Percentiles rank a stretch among this genome's conserved stretches.
These are phyloP conservation scores for Pichia membranifaciens DNA, from an alignment of 805 yeast species.

Conservation along the genomic window DNA sequence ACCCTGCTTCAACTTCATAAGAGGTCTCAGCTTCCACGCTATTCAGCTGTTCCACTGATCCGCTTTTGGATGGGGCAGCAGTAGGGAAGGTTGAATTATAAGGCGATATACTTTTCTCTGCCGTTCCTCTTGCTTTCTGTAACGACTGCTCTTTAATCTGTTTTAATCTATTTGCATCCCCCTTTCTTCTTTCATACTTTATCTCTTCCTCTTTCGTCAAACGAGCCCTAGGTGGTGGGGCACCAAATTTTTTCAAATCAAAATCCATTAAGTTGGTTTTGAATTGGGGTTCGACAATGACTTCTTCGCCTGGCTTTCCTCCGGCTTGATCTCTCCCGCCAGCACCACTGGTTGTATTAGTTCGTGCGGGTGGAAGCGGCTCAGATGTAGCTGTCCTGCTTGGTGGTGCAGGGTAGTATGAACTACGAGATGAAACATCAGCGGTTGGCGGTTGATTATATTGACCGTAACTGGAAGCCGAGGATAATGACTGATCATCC, in stretches of 20 bases:
- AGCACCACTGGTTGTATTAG: constrained; percentile 2
- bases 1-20: not conserved
- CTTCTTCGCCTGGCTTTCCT: constrained; percentile 14
- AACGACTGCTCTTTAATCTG: constrained; percentile 26
- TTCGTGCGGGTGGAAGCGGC: constrained; percentile 3
- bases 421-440: not conserved
- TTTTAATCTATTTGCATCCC: constrained; percentile 22
- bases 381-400: not conserved
- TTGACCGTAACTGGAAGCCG: not conserved
- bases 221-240: constrained; percentile 42
- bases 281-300: constrained; percentile 25
- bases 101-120: constrained; percentile 2
- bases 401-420: constrained; percentile 5
- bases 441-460: constrained; percentile 1
- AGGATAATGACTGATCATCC: too few relatives aligned
- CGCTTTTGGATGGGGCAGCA: not conserved
- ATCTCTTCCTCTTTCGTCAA: constrained; percentile 22
- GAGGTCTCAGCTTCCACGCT: not conserved
- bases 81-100: constrained; percentile 11
- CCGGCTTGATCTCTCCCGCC: constrained; percentile 12
- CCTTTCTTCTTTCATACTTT: constrained; percentile 21
- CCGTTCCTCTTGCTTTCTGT: constrained; percentile 20
- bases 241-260: constrained; percentile 35
- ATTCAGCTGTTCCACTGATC: not conserved
- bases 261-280: constrained; percentile 29